Conservation (phyloP, 306 rosid species). For the Adenanthera pavonina region DNA sequence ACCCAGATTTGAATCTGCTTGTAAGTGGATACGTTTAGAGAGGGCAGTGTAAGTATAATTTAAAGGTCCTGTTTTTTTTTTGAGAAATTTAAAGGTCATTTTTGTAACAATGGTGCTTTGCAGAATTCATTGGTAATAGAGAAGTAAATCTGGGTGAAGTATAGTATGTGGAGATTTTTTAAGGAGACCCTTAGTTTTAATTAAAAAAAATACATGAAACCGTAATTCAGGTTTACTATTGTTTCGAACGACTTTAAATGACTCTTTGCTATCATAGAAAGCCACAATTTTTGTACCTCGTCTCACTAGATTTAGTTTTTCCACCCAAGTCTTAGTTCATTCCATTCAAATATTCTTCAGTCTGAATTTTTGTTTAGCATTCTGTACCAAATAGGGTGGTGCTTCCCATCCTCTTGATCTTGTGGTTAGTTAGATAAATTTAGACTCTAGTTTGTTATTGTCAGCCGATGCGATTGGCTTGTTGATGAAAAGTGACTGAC, state of each 20-base stretch:
- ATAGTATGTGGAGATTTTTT: neutral
- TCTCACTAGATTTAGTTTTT: slow-evolving; percentile 8
- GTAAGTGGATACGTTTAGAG: slow-evolving; percentile 12
- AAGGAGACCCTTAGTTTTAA: neutral
- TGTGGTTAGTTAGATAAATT: slow-evolving; percentile 6
- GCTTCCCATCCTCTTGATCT: slow-evolving; percentile 33
- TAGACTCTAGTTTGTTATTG: neutral
- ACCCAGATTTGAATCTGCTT: slow-evolving; percentile 3
- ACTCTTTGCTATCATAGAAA: neutral
- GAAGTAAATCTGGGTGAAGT: neutral
- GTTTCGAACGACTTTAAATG: slow-evolving; percentile 2
- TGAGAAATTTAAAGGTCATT: neutral
- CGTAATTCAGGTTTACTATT: neutral
- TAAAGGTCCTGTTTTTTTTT: too few species aligned
- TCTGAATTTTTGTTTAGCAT: slow-evolving; percentile 15
- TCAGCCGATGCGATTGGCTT: slow-evolving; percentile 27
- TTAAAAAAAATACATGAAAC: too few species aligned
- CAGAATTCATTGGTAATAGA: slow-evolving; percentile 1
- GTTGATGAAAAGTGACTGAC: slow-evolving; percentile 5
- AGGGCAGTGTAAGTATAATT: slow-evolving; percentile 10
- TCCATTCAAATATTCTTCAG: neutral
- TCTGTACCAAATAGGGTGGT: slow-evolving; percentile 16
- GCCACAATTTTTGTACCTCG: slow-evolving; percentile 7
- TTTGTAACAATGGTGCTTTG: neutral
- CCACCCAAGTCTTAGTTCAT: neutral